Percentiles rank a stretch among this genome's conserved stretches.
These are phyloP conservation scores for Beta lomatogona DNA, from an alignment of 179 eudicot species.

Conservation along the genomic window DNA sequence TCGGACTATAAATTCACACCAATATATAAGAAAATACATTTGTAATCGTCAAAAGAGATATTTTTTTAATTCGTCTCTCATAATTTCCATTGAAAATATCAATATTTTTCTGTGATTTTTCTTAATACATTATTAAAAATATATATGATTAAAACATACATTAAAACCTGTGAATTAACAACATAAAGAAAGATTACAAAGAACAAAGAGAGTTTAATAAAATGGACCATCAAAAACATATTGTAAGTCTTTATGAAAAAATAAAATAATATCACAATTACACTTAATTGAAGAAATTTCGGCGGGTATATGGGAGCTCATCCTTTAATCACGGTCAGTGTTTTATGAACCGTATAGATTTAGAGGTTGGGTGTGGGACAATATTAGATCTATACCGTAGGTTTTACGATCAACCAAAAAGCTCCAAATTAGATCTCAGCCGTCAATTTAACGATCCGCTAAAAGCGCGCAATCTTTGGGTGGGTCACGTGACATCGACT, in stretches of 20 bases:
- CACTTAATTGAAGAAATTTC: neutral
- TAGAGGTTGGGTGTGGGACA: constrained; percentile 17
- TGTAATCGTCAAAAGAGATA: no score
- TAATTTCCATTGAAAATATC: no score
- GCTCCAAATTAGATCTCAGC: constrained; percentile 30
- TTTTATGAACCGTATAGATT: constrained; percentile 6
- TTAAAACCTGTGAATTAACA: no score
- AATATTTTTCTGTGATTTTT: no score
- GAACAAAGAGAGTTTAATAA: no score
- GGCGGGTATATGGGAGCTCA: neutral
- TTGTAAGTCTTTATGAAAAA: neutral
- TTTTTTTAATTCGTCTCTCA: no score
- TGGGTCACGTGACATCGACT: constrained; percentile 46
- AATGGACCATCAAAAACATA: no score
- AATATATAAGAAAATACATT: no score
- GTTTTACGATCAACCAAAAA: neutral
- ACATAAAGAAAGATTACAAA: no score
- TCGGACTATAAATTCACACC: no score
- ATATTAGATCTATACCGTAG: constrained; percentile 23
- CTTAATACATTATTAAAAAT: no score
- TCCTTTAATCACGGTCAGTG: constrained; percentile 21
- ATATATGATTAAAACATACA: no score
- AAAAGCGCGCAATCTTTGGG: constrained; percentile 13
- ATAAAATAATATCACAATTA: neutral
- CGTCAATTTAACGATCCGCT: constrained; percentile 38